Evolutionary conservation across 83 land plant species (phyloP), one percentile per base, ranked within the genome.

Genomic region (Picea abies): DNA sequence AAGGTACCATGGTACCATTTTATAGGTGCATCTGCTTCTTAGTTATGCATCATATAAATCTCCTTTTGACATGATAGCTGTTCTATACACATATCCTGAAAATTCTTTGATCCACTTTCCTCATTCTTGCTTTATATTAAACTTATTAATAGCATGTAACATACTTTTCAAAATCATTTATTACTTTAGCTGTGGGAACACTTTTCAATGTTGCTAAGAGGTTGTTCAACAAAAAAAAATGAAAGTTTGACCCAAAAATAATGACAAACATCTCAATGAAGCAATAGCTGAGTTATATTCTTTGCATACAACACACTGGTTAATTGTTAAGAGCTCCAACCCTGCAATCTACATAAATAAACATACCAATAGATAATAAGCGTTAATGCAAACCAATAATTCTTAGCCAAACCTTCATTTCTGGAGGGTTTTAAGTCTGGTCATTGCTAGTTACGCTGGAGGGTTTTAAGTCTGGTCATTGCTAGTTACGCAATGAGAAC

Each of bases 1-100:
- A 82, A 90, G 92, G 96, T 92, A 85, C 29, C 6, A 15, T 23
- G 16, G 10, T 44, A 29, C 0, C 15, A 70, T 20, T 39, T 70
- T 41, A n/a, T 72, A 16, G 39, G 25, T 44, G 76, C 47, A 32
- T 72, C 3, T 69, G 20, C 56, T n/a, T 39, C 8, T 41, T 1
- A 44, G 22, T 20, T 22, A 20, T 72, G 10, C 23, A 72, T 37
- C 17, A 41, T 72, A 8, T 49, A 9, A 49, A 49, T 49, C 52
- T 49, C 11, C 26, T 41, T 49, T 44, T 72, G 3, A 72, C 52
- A 20, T 41, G 15, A 9, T 44, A 72, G 49, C 49, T 49, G n/a
- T 41, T 37, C 56, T 41, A 44, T 41, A 72, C 44, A 19, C 44
- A 37, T 44, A 72, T 72, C 44, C n/a, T 44, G 44, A 6, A 41